Evolutionary conservation across 2,329 filamentous ascomycete genomes (phyloP), one percentile per base, ranked within the genome.

Genomic region (Ophiostoma novo-ulmi): DNA sequence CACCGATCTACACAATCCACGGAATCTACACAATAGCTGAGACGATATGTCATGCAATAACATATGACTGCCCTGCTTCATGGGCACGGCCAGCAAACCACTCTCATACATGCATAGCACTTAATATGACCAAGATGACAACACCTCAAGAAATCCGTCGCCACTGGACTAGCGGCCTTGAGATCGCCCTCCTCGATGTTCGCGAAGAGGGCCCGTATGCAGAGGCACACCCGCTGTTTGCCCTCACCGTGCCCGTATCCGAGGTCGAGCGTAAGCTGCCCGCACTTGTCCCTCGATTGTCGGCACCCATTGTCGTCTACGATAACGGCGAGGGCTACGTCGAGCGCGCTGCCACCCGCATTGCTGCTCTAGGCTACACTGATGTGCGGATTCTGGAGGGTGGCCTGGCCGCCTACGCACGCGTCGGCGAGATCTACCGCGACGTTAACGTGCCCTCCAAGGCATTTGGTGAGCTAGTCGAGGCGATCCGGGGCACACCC

Each of bases 361-460:
- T 71, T 20, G 11, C 44, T 10, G 58, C 67, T 10, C 26, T 71
- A 22, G 70, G 70, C 44, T 71, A 71, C 48, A 36, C 6, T 0
- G 48, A 71, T 22, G 67, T 71, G 36, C 61, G 41, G 1, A 20
- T 71, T 3, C 26, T 71, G 0, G 67, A 58, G 3, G 70, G 70
- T 20, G 70, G 70, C 2, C 48, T 71, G 22, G 48, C 70, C 17
- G 70, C 67, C 11, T 71, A 71, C 44, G 35, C 67, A 1, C 44
- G 63, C 26, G 61, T 67, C 14, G 70, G 70, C 38, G 70, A 71
- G 61, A 7, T 71, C 20, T 71, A 71, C 67, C 67, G 70, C 26
- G 70, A 71, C 48, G 70, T 71, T 58, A 71, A 71, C 22, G 67
- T 67, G 61, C 67, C 70, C 36, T 71, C 70, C 67, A 71, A 71